Conservation (phyloP, 2,329 filamentous ascomycete species). For the Verticillium nonalfalfae region DNA sequence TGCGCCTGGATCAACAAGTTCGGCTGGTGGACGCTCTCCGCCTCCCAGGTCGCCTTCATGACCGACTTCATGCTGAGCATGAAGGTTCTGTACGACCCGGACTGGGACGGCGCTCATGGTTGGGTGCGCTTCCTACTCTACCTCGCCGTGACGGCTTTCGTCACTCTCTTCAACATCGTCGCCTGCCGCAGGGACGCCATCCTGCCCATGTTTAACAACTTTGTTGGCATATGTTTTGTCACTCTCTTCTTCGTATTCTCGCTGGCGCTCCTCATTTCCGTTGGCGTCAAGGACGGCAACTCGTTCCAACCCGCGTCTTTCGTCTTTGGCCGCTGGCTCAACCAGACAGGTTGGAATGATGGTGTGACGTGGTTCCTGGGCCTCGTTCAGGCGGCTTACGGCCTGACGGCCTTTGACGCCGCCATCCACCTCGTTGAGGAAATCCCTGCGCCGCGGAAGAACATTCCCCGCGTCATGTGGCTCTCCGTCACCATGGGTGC, state of each 20-base stretch:
- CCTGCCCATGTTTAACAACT: slow-evolving; percentile 27
- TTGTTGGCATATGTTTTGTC: slow-evolving; percentile 19
- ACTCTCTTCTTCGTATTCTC: slow-evolving; percentile 19
- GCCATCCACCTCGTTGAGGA: slow-evolving; percentile 26
- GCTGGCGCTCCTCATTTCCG: slow-evolving; percentile 20
- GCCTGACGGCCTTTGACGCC: slow-evolving; percentile 26
- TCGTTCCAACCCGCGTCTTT: slow-evolving; percentile 25
- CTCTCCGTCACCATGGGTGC: slow-evolving; percentile 32
- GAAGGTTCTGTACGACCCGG: slow-evolving; percentile 43
- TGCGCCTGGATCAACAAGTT: slow-evolving; percentile 32
- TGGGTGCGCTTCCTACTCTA: slow-evolving; percentile 52
- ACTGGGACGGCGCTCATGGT: slow-evolving; percentile 37
- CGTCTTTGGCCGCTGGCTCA: slow-evolving; percentile 24
- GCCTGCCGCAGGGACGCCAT: slow-evolving; percentile 34
- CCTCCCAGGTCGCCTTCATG: slow-evolving; percentile 52
- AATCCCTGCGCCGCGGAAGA: slow-evolving; percentile 21
- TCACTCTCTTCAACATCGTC: slow-evolving; percentile 26
- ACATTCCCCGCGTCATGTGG: slow-evolving; percentile 25
- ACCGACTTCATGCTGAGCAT: slow-evolving; percentile 49
- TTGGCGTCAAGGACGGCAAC: slow-evolving; percentile 17
- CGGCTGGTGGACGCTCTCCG: slow-evolving; percentile 38
- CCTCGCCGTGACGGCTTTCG: slow-evolving; percentile 21
- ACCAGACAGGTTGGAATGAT: slow-evolving; percentile 23
- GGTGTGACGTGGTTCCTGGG: slow-evolving; percentile 20
- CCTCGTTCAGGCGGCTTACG: background rate